Conservation (phyloP, 768 basidiomycete genomes). For the Pleurotus salmoneostramineus region DNA sequence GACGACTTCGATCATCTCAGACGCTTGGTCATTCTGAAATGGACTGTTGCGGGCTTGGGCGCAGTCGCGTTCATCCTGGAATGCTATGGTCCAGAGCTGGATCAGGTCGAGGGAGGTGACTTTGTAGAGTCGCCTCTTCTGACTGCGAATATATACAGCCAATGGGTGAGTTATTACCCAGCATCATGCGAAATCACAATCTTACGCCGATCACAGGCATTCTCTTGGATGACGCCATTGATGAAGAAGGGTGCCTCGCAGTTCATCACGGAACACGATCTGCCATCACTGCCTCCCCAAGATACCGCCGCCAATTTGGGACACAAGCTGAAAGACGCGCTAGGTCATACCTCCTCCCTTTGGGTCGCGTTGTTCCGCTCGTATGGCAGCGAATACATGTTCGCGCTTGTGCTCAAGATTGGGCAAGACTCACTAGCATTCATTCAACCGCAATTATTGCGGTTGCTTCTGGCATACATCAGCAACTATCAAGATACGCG, state of each 20-base stretch:
- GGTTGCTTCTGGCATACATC: conserved; percentile 77
- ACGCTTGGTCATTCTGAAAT: conserved; percentile 41
- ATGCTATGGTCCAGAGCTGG: conserved; percentile 61
- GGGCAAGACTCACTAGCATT: conserved; percentile 79
- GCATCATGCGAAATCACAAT: neutral
- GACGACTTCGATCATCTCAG: conserved; percentile 24
- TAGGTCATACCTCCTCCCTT: conserved; percentile 51
- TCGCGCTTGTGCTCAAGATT: conserved; percentile 66
- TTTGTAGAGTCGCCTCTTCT: conserved; percentile 64
- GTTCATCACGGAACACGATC: conserved; percentile 81
- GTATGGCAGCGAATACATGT: conserved; percentile 73
- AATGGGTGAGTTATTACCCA: conserved; percentile 40
- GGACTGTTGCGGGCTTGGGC: conserved; percentile 38
- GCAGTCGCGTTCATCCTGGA: conserved; percentile 61
- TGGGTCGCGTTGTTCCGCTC: conserved; percentile 73
- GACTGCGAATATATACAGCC: conserved; percentile 78
- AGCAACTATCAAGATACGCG: conserved; percentile 63
- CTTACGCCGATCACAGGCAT: conserved; percentile 44
- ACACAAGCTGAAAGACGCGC: conserved; percentile 49
- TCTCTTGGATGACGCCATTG: conserved; percentile 82
- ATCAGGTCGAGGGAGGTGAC: conserved; percentile 24
- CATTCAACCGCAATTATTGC: conserved; percentile 82
- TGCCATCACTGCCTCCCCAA: conserved; percentile 63
- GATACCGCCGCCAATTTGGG: conserved; percentile 76
- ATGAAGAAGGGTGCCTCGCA: conserved; percentile 63